Base-by-base conservation (phyloP, 2,329 filamentous ascomycete species). In the Ceratocystis eucalypticola region DNA sequence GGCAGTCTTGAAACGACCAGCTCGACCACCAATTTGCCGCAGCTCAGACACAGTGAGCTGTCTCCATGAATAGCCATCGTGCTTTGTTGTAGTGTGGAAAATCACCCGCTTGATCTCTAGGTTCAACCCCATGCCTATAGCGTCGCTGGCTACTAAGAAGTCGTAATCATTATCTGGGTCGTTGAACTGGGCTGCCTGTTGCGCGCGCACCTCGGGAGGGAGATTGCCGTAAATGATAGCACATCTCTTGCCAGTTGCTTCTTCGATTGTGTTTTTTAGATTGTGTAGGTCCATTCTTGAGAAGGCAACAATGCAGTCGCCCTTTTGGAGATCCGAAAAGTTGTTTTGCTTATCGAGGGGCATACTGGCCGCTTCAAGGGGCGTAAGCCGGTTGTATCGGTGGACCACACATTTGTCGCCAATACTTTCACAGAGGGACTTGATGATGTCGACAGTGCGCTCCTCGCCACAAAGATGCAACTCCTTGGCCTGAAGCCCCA, bases 101-200 rank as follows among this genome's bases (percentile, higher is more conserved):
- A 99, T 84, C 68, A 99, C 83, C 30, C 95, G 88, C 73, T 91
- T 94, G 74, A 96, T 91, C 75, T 86, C 91, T 74, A 99, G 77
- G 72, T 99, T 99, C 25, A 99, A 78, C 0, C 95, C 94, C 93
- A 99, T 97, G 46, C 94, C 94, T 69, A 99, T 93, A 61, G 94
- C 94, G 76, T 96, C 91, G 71, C 91, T 96, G 7, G 95, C 94
- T 30, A 94, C 92, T 5, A 99, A 80, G 71, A 86, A 95, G 74
- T 99, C 94, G 73, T 96, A 99, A 68, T 96, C 92, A 73, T 95
- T 99, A 73, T 96, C 76, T 0, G 91, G 92, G 69, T 97, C 89
- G 73, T 99, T 99, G 80, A 99, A 99, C 0, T 97, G 80, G 17
- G 85, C 85, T 0, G 94, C 94, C 76, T 99, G 94, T 73, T 93